These are phyloP conservation scores for Fusarium chlamydosporum DNA, from an alignment of 2,329 filamentous ascomycete species.

Conservation along the genomic window DNA sequence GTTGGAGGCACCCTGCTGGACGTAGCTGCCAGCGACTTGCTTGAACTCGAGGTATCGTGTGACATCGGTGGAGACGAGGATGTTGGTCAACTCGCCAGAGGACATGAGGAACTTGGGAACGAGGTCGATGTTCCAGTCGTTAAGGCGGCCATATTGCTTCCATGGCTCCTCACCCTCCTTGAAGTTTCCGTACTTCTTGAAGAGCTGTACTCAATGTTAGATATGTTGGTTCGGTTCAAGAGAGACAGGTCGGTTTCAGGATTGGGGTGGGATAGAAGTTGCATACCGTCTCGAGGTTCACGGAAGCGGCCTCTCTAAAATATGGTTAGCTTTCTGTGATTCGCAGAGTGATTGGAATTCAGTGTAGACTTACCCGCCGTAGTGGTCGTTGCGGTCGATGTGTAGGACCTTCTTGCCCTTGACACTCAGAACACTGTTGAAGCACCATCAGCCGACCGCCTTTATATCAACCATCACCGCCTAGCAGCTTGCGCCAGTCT, in stretches of 20 bases:
- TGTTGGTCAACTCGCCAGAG: constrained; percentile 97
- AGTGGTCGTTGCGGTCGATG: constrained; percentile 98
- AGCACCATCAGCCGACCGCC: constrained; percentile 44
- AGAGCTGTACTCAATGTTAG: constrained; percentile 73
- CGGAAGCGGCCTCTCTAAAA: constrained; percentile 85
- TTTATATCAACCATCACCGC: constrained; percentile 42
- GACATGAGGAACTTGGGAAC: constrained; percentile 99
- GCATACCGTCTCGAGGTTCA: constrained; percentile 93
- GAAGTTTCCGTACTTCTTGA: constrained; percentile 95
- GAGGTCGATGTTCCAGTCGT: constrained; percentile 99
- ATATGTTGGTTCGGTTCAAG: constrained; percentile 33
- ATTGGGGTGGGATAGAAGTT: constrained; percentile 22
- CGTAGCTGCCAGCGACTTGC: constrained; percentile 95
- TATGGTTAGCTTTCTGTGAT: constrained; percentile 49
- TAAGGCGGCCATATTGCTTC: constrained; percentile 96
- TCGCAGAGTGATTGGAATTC: neutral
- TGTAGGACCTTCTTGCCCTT: constrained; percentile 99
- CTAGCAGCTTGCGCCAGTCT: constrained; percentile 26
- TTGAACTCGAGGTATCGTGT: constrained; percentile 92
- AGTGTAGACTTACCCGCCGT: constrained; percentile 83
- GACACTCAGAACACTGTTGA: constrained; percentile 84
- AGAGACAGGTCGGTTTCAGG: constrained; percentile 28
- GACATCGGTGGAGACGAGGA: constrained; percentile 95
- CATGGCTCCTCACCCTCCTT: constrained; percentile 86
- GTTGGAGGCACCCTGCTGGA: constrained; percentile 85